These are phyloP conservation scores for Salvia sclarea DNA, from an alignment of 305 asterid genomes.

Conservation along the genomic window DNA sequence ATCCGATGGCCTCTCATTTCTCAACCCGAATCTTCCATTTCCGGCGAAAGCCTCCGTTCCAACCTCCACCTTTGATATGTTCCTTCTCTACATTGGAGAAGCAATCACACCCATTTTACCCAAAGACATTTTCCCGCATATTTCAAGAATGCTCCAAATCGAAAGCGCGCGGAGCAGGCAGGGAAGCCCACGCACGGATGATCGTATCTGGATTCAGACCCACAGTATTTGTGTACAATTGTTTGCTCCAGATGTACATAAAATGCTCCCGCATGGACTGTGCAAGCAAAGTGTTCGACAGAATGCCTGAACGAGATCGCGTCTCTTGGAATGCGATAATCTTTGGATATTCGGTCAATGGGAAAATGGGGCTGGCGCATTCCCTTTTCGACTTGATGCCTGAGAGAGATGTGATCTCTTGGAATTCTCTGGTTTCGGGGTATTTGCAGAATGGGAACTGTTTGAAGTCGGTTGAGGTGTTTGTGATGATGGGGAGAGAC, in stretches of 20 bases:
- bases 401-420: conserved; percentile 74
- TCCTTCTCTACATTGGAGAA: conserved; percentile 36
- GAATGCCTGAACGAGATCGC: conserved; percentile 63
- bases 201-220: conserved; percentile 71
- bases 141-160: conserved; percentile 67
- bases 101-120: conserved; percentile 33
- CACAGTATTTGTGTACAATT: conserved; percentile 70
- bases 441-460: conserved; percentile 59
- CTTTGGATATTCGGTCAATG: conserved; percentile 52
- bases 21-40: conserved; percentile 33
- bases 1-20: conserved; percentile 49
- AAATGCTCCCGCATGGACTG: conserved; percentile 48
- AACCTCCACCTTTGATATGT: conserved; percentile 13
- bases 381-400: conserved; percentile 60
- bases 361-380: conserved; percentile 50
- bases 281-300: conserved; percentile 67
- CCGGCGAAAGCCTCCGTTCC: conserved; percentile 29
- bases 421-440: conserved; percentile 89
- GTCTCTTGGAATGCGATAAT: conserved; percentile 82
- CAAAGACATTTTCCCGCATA: conserved; percentile 63
- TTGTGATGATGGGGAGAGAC: conserved; percentile 59
- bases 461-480: conserved; percentile 48
- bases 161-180: conserved; percentile 54
- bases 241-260: conserved; percentile 66
- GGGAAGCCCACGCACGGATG: conserved; percentile 78